phyloP scores from a whole-genome alignment of 208 protist genomes.

The Trypanosoma mega region DNA sequence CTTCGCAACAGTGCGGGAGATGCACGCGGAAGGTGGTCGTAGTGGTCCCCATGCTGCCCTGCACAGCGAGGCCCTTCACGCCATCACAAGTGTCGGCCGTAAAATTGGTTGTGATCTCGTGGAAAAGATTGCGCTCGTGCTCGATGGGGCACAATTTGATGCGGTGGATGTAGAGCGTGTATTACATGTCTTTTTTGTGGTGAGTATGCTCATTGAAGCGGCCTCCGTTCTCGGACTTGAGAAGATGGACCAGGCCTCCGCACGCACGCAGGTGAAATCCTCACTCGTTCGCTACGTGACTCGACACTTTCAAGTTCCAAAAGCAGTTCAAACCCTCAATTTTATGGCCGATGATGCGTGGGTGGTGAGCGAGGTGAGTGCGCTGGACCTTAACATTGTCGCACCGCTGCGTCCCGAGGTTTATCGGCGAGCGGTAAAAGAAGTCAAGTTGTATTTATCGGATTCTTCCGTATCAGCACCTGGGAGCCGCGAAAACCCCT shows the following conservation, averaged over 20 bases:
- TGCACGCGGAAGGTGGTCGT: constrained; percentile 54
- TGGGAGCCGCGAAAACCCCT: constrained; percentile 64
- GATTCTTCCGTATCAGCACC: constrained; percentile 27
- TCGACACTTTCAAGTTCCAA: constrained; percentile 48
- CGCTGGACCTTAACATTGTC: constrained; percentile 58
- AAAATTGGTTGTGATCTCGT: constrained; percentile 66
- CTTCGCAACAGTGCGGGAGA: constrained; percentile 48
- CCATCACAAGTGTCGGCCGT: constrained; percentile 47
- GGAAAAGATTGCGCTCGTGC: constrained; percentile 63
- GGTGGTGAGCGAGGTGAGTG: constrained; percentile 49
- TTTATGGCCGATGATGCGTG: constrained; percentile 77
- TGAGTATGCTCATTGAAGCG: constrained; percentile 73
- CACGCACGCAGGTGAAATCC: constrained; percentile 46
- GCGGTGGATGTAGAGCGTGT: constrained; percentile 61
- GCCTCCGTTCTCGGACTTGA: constrained; percentile 46
- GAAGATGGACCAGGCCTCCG: constrained; percentile 38
- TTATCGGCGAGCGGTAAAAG: constrained; percentile 47
- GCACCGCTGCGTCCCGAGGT: constrained; percentile 42
- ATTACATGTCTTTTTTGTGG: constrained; percentile 76
- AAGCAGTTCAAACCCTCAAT: constrained; percentile 51
- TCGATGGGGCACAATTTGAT: constrained; percentile 40
- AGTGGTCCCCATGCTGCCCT: constrained; percentile 33
- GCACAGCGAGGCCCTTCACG: constrained; percentile 42
- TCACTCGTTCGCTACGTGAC: constrained; percentile 53
- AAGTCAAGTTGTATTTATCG: constrained; percentile 66